Evolutionary conservation across 2,329 filamentous ascomycete species (phyloP), one percentile per base, ranked within the genome.

Genomic region (Botrytis hyacinthi): DNA sequence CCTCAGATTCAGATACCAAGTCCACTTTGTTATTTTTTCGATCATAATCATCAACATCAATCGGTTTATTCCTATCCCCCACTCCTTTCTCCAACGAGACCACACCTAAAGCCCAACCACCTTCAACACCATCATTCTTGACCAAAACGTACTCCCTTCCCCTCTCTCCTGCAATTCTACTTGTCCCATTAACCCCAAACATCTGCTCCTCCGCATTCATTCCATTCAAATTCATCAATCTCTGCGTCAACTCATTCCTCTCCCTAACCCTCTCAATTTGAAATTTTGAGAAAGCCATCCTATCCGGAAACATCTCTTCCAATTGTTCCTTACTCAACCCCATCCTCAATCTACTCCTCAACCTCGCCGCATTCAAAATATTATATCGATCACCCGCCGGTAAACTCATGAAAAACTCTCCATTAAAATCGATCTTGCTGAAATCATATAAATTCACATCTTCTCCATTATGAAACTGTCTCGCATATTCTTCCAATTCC

Each of bases 371-470:
- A 80, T 99, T 99, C 35, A 99, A 84, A 71, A 99, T 99, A 79
- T 98, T 98, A 85, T 99, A 99, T 67, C 95, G 90, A 84, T 99
- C 96, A 2, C 92, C 91, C 1, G 94, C 87, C 0, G 97, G 96
- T 73, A 99, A 83, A 81, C 94, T 97, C 81, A 92, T 89, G 84
- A 99, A 99, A 83, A 99, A 99, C 20, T 95, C 90, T 77, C 95
- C 93, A 77, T 98, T 93, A 79, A 98, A 99, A 81, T 99, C 96
- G 78, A 99, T 99, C 83, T 98, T 98, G 80, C 93, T 97, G 81
- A 99, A 99, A 83, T 98, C 95, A 82, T 98, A 98, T 8, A 95
- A 83, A 76, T 91, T 91, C 78, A 98, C 92, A 81, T 98, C 95
- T 82, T 98, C 94, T 72, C 96, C 96, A 75, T 90, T 90, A 79